phyloP scores from a whole-genome alignment of 495 filamentous ascomycete genomes.

The Cryomyces minteri region DNA sequence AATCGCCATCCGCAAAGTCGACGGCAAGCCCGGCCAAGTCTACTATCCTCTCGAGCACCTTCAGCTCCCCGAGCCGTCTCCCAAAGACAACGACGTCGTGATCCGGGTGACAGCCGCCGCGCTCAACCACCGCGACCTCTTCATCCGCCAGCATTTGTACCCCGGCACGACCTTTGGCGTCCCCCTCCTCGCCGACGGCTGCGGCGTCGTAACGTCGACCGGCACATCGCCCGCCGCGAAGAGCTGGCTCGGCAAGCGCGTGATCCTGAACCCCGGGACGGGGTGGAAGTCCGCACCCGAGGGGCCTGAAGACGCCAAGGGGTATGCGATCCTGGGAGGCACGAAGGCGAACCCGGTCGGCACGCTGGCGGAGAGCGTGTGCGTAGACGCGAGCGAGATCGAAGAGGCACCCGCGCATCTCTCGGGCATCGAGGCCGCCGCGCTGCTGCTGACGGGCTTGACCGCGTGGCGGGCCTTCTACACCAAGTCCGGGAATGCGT shows the following conservation, averaged over 20 bases:
- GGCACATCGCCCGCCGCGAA: slow-evolving; percentile 32
- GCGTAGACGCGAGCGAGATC: slow-evolving; percentile 51
- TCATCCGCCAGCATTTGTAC: slow-evolving; percentile 83
- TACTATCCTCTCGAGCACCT: slow-evolving; percentile 43
- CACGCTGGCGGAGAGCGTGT: slow-evolving; percentile 50
- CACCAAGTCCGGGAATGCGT: slow-evolving; percentile 29
- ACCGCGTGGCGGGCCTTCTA: slow-evolving; percentile 79
- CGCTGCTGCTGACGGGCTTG: slow-evolving; percentile 61
- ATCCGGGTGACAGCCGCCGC: slow-evolving; percentile 55
- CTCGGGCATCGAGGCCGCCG: slow-evolving; percentile 51
- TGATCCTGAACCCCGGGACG: slow-evolving; percentile 51
- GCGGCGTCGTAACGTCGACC: slow-evolving; percentile 45
- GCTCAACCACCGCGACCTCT: slow-evolving; percentile 84
- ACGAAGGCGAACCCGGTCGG: slow-evolving; percentile 43
- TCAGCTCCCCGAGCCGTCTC: slow-evolving; percentile 25
- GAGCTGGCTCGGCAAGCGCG: slow-evolving; percentile 42
- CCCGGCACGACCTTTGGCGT: slow-evolving; percentile 57
- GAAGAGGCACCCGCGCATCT: slow-evolving; percentile 60
- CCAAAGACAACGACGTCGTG: slow-evolving; percentile 44
- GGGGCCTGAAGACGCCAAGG: slow-evolving; percentile 47
- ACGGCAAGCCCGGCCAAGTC: slow-evolving; percentile 71
- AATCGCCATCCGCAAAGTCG: slow-evolving; percentile 34
- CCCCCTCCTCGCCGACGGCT: slow-evolving; percentile 65
- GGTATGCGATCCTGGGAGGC: slow-evolving; percentile 55
- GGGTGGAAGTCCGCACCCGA: slow-evolving; percentile 56